phyloP scores from a whole-genome alignment of 805 yeast species.

The Kuraishia hungarica region DNA sequence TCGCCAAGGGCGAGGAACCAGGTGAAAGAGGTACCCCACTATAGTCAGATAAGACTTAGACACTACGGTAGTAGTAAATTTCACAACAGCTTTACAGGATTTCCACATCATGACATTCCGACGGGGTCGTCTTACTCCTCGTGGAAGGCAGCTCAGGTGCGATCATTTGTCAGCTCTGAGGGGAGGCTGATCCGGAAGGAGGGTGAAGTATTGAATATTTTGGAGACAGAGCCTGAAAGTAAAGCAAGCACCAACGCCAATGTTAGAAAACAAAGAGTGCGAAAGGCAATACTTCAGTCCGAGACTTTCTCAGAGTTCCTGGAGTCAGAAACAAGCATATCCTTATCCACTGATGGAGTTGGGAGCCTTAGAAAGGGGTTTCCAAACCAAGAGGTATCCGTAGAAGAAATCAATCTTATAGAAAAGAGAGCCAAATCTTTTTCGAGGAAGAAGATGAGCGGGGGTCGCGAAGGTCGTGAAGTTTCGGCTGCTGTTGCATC shows the following conservation, averaged over 20 bases:
- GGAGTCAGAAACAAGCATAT: background rate
- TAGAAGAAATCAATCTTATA: background rate
- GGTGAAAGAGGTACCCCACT: background rate
- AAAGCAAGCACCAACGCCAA: background rate
- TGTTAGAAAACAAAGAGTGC: background rate
- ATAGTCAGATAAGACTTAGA: background rate
- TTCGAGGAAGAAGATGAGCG: background rate
- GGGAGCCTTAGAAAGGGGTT: background rate
- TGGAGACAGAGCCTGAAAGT: background rate
- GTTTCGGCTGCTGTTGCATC: background rate
- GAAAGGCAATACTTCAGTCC: background rate
- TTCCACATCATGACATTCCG: background rate
- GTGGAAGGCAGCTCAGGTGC: background rate
- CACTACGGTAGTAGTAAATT: background rate
- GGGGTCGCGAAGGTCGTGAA: background rate
- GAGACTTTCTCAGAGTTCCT: background rate
- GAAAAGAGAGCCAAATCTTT: background rate
- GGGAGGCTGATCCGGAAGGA: background rate
- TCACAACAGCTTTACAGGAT: too few relatives aligned
- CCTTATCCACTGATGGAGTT: background rate
- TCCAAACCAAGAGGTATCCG: background rate
- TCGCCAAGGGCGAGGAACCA: background rate
- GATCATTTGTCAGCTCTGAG: background rate
- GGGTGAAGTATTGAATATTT: background rate
- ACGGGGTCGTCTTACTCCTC: too few relatives aligned